Evolutionary conservation across 2,329 filamentous ascomycete genomes (phyloP).

Genomic region (Arthrobotrys iridis): DNA sequence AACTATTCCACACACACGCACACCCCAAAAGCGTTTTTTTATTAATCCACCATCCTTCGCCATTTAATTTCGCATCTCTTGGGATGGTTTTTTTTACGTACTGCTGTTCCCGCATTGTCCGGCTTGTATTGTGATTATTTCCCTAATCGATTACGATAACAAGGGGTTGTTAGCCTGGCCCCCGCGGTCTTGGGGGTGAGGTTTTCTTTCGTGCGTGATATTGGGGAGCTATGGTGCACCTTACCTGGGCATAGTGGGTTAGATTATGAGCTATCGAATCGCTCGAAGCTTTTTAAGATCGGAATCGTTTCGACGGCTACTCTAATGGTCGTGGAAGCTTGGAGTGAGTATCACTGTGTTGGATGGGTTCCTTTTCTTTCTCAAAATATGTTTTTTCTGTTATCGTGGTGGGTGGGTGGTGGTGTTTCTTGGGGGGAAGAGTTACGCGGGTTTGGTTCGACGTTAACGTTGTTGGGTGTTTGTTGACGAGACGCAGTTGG

Average conservation of each 20-base stretch:
- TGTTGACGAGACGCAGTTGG: conserved; percentile 9
- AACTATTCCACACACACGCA: conserved; percentile 72
- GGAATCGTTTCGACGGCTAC: neutral
- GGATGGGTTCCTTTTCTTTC: neutral
- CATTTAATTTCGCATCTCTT: conserved; percentile 1
- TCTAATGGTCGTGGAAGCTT: neutral
- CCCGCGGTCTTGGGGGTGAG: neutral
- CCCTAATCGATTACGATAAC: conserved; percentile 67
- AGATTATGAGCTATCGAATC: neutral
- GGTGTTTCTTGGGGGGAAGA: neutral
- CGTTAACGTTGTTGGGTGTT: conserved; percentile 29
- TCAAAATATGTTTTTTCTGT: neutral
- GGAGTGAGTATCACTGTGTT: neutral
- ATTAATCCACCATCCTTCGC: neutral
- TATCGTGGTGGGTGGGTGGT: neutral
- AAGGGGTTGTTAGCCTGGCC: conserved; percentile 13
- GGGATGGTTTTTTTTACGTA: conserved; percentile 67
- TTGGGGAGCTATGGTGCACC: neutral
- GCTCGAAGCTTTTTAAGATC: neutral
- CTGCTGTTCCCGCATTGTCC: conserved; percentile 99
- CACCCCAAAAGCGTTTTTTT: neutral
- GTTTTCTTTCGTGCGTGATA: too few species aligned
- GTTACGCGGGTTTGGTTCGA: conserved; percentile 17
- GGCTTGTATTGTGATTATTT: conserved; percentile 99
- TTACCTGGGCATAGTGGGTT: conserved; percentile 37